These are phyloP conservation scores for Russula vinacea DNA, from an alignment of 768 basidiomycete species.

Conservation along the genomic window DNA sequence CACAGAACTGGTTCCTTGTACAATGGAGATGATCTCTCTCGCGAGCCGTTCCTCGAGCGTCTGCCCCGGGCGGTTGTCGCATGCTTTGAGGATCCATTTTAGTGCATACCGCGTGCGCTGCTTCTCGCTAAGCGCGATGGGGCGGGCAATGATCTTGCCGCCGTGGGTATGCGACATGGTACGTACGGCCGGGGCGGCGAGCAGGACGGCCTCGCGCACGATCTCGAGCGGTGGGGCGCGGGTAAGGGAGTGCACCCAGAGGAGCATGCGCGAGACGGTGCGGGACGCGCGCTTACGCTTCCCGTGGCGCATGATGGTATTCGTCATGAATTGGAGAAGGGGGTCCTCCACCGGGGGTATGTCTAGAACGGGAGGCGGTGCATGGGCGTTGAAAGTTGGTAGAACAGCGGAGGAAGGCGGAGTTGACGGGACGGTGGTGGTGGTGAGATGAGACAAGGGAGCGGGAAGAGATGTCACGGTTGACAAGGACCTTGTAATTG, in stretches of 20 bases:
- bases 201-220: conserved; percentile 64
- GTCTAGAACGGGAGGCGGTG: conserved; percentile 36
- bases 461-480: conserved; percentile 10
- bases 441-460: background rate
- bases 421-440: background rate
- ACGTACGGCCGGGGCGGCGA: conserved; percentile 69
- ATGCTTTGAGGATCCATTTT: conserved; percentile 65
- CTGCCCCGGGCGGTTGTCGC: conserved; percentile 53
- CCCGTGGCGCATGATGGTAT: conserved; percentile 60
- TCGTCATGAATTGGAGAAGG: conserved; percentile 63
- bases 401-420: background rate
- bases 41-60: conserved; percentile 69
- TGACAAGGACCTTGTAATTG: conserved; percentile 23
- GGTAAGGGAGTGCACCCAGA: conserved; percentile 70
- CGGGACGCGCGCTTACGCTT: conserved; percentile 58
- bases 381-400: background rate
- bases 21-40: conserved; percentile 67
- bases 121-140: conserved; percentile 73
- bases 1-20: conserved; percentile 60
- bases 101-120: conserved; percentile 72
- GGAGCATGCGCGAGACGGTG: conserved; percentile 58
- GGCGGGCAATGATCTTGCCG: conserved; percentile 63
- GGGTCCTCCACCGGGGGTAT: conserved; percentile 78
- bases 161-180: conserved; percentile 55
- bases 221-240: conserved; percentile 77